Evolutionary conservation across 2,329 filamentous ascomycete species (phyloP).

Genomic region (Ophiostoma perfectum): DNA sequence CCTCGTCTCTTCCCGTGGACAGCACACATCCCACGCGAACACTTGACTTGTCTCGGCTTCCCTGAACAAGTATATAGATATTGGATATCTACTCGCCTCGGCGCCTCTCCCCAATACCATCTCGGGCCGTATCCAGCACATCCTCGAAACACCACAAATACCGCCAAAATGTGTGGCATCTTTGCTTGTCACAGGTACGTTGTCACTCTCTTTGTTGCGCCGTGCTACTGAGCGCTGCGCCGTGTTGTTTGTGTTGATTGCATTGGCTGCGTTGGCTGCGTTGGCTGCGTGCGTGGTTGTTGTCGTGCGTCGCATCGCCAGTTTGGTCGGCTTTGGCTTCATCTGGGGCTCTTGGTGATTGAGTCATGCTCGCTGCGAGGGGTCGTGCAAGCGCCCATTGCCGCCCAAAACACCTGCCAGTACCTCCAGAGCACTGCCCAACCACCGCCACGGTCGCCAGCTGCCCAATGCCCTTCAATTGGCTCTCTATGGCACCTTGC

Average conservation of each 20-base stretch:
- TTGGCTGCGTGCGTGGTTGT: background rate
- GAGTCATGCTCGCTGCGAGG: constrained; percentile 24
- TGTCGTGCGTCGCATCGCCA: constrained; percentile 3
- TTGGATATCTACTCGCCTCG: background rate
- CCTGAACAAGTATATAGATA: constrained; percentile 16
- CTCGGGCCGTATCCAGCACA: constrained; percentile 1
- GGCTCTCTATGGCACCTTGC: background rate
- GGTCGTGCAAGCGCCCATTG: constrained; percentile 20
- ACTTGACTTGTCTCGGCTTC: background rate
- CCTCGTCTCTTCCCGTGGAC: constrained; percentile 14
- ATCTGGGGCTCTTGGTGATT: constrained; percentile 27
- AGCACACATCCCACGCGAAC: constrained; percentile 16
- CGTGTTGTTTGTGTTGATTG: background rate
- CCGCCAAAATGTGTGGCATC: constrained; percentile 76
- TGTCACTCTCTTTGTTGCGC: constrained; percentile 8
- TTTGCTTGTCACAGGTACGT: constrained; percentile 89
- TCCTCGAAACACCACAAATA: background rate
- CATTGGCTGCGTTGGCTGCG: background rate
- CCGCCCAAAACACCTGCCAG: background rate
- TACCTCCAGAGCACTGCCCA: background rate
- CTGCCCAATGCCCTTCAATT: constrained; percentile 5
- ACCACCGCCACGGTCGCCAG: background rate
- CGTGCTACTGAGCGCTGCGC: background rate
- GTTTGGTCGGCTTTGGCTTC: background rate
- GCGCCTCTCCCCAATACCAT: background rate